Evolutionary conservation across 352 stramenopile genomes (phyloP).

Genomic region (Thraustochytrium sp.): DNA sequence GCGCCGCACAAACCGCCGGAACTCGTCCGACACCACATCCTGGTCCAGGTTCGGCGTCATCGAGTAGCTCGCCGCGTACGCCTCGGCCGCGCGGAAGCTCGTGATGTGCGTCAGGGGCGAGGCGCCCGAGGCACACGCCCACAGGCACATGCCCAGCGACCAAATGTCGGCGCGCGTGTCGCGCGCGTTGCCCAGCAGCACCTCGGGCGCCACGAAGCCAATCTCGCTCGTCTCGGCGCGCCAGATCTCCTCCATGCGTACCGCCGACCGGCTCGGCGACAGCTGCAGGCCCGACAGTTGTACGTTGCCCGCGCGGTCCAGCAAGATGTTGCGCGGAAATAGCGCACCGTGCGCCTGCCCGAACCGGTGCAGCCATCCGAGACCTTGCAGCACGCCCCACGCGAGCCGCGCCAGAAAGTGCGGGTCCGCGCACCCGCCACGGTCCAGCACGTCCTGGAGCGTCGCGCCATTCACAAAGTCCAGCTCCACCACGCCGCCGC

Average conservation of each 20-base stretch:
- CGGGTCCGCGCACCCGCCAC: neutral
- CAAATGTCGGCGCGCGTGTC: conserved; percentile 54
- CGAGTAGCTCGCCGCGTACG: neutral
- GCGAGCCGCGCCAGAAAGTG: neutral
- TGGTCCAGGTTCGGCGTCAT: conserved; percentile 14
- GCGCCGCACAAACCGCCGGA: neutral
- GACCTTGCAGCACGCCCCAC: conserved; percentile 17
- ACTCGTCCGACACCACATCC: neutral
- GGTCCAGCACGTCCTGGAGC: conserved; percentile 21
- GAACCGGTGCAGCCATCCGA: conserved; percentile 21
- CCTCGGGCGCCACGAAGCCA: conserved; percentile 6
- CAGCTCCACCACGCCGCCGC: too few species aligned
- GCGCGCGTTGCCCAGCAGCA: neutral
- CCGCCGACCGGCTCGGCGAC: neutral
- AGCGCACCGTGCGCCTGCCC: neutral
- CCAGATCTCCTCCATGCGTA: neutral
- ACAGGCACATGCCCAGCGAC: conserved; percentile 39
- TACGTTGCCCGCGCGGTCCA: neutral
- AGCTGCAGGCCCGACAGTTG: neutral
- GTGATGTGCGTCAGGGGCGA: neutral
- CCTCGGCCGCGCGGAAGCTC: neutral
- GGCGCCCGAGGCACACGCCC: neutral
- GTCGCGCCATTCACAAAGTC: conserved; percentile 33
- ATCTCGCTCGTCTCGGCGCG: neutral
- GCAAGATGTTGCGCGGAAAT: neutral